Evolutionary conservation across 2,329 filamentous ascomycete species (phyloP).

Genomic region (Diaporthe sp.): DNA sequence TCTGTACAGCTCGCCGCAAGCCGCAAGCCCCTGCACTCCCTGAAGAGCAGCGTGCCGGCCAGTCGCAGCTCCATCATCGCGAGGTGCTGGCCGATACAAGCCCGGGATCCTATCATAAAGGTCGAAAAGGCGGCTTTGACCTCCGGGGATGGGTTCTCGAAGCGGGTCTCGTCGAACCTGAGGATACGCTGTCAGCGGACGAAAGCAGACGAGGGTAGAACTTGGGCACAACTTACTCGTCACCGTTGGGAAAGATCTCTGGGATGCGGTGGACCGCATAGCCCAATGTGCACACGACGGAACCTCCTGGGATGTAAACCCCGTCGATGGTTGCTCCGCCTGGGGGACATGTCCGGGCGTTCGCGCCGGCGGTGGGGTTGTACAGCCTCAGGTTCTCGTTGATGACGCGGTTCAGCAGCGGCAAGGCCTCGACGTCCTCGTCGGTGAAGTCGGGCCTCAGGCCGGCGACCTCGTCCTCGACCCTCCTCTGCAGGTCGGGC

Average conservation of each 20-base stretch:
- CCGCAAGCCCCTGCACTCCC: constrained; percentile 42
- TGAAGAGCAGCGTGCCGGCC: constrained; percentile 61
- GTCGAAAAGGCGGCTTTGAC: constrained; percentile 62
- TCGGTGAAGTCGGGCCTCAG: constrained; percentile 46
- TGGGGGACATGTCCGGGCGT: constrained; percentile 47
- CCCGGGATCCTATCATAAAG: constrained; percentile 64
- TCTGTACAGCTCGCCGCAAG: constrained; percentile 40
- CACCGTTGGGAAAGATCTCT: constrained; percentile 50
- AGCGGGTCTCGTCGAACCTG: constrained; percentile 49
- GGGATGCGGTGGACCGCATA: constrained; percentile 54
- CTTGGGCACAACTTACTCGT: constrained; percentile 39
- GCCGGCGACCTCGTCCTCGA: constrained; percentile 46
- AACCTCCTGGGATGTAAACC: constrained; percentile 50
- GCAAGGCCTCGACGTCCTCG: constrained; percentile 49
- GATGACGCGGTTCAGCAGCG: constrained; percentile 51
- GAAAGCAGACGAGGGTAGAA: not conserved
- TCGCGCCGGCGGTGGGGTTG: constrained; percentile 47
- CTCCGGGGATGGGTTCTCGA: constrained; percentile 46
- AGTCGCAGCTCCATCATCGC: constrained; percentile 65
- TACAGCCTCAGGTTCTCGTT: constrained; percentile 53
- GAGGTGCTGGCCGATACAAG: constrained; percentile 66
- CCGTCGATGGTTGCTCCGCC: constrained; percentile 48
- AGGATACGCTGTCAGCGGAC: not conserved
- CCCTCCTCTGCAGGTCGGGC: constrained; percentile 41
- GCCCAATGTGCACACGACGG: constrained; percentile 50